phyloP scores from a whole-genome alignment of 352 stramenopile genomes.

The Phytophthora boehmeriae region DNA sequence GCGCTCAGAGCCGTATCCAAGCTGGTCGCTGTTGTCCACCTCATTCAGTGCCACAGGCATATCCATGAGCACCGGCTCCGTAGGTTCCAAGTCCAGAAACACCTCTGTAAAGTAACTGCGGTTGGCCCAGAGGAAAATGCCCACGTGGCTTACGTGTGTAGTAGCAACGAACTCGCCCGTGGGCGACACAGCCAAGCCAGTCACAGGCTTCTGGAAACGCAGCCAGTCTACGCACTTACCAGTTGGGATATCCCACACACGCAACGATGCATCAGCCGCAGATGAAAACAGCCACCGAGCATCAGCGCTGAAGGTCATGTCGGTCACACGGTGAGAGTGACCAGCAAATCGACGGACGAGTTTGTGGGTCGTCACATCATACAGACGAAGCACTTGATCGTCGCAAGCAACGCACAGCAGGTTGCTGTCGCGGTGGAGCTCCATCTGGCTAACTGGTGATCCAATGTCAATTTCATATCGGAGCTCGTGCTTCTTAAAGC shows the following conservation, averaged over 20 bases:
- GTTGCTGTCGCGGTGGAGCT: conserved; percentile 87
- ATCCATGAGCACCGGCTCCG: conserved; percentile 86
- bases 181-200: conserved; percentile 91
- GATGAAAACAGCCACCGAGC: conserved; percentile 90
- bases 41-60: conserved; percentile 91
- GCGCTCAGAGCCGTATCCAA: conserved; percentile 57
- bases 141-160: conserved; percentile 90
- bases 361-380: conserved; percentile 85
- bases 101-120: conserved; percentile 93
- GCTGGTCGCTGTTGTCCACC: conserved; percentile 70
- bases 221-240: conserved; percentile 96
- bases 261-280: conserved; percentile 85
- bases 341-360: conserved; percentile 88
- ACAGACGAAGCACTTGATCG: conserved; percentile 87
- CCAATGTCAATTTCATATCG: conserved; percentile 74
- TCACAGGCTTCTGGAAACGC: conserved; percentile 92
- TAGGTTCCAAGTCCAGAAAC: conserved; percentile 80
- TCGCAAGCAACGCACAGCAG: conserved; percentile 89
- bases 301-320: conserved; percentile 90
- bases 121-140: conserved; percentile 96
- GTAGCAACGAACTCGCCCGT: conserved; percentile 97
- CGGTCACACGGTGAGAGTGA: conserved; percentile 86
- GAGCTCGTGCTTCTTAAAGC: conserved; percentile 81
- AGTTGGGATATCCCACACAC: conserved; percentile 95
- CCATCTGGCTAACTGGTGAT: conserved; percentile 79